These are phyloP conservation scores for Lipomyces spencermartinsiae DNA, from an alignment of 805 yeast species.

Conservation along the genomic window DNA sequence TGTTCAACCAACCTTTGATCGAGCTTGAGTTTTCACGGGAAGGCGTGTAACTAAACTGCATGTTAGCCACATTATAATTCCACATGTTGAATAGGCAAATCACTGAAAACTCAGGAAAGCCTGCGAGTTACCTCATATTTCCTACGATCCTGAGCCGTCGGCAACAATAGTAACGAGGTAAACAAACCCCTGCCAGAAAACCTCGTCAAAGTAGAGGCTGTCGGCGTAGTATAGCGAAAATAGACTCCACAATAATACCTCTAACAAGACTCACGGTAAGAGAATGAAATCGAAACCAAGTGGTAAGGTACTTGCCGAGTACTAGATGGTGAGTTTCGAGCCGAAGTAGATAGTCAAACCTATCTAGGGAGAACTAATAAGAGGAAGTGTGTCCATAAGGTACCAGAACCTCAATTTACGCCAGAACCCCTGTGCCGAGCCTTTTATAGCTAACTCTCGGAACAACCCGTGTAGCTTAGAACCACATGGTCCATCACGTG, in stretches of 20 bases:
- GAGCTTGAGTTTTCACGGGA: slow-evolving; percentile 14
- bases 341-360: neutral
- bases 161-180: neutral
- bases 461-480: too few relatives aligned
- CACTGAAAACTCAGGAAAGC: neutral
- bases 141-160: neutral
- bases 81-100: neutral
- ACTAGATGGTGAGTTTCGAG: neutral
- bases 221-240: neutral
- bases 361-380: neutral
- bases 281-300: neutral
- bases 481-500: too few relatives aligned
- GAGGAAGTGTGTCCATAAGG: neutral
- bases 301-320: neutral
- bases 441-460: too few relatives aligned
- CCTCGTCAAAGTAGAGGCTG: neutral
- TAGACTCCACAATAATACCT: neutral
- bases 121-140: slow-evolving; percentile 1
- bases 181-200: neutral
- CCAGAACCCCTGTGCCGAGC: too few relatives aligned
- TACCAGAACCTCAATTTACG: neutral
- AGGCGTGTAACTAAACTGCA: neutral
- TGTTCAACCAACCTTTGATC: slow-evolving; percentile 28
- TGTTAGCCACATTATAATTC: neutral
- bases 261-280: neutral